Base-by-base conservation (phyloP, 176 grass and related monocot genomes). In the Typha latifolia region DNA sequence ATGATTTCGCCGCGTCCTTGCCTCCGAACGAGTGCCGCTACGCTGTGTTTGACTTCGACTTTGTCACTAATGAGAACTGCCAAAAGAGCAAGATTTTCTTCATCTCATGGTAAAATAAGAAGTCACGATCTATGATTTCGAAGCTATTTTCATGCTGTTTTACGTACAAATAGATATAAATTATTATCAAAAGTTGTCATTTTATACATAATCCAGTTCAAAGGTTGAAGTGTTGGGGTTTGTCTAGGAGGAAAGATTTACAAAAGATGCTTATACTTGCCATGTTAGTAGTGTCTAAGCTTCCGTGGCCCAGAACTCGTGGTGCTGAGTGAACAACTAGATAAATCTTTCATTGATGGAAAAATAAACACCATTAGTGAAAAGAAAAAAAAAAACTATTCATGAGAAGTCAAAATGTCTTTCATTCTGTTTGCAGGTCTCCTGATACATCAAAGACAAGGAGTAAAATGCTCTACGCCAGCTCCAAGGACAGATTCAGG, bases 61-160 rank as follows among this genome's bases (percentile, higher is more conserved):
- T 73, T 15, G 61, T 73, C 61, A 73, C 71, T 12, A 43, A 50
- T 21, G 73, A 75, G 73, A 75, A 75, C 20, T 75, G 73, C 61
- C 73, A 75, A 20, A 75, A 75, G 73, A 75, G 73, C 73, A 75
- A 75, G 63, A 75, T 75, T 62, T 66, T 75, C 73, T 75, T 75
- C 73, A 75, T 75, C 12, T 63, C 71, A 13, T 73, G 71, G 71
- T 73, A 63, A 62, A 7, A 0, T 3, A 29, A 29, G 3, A 57
- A 5, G 15, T 8, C 3, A 8, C 4, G 51, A 29, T 29, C 12
- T 51, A 51, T 55, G 18, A 6, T 55, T 18, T 29, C 27, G 3
- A 29, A 18, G 1, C 18, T 55, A 0, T 14, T 55, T 55, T 55
- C 51, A 14, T 55, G 51, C 14, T 55, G 8, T 55, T 55, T 55